Evolutionary conservation across 441 rosid species (phyloP).

Genomic region (Croton setiger): DNA sequence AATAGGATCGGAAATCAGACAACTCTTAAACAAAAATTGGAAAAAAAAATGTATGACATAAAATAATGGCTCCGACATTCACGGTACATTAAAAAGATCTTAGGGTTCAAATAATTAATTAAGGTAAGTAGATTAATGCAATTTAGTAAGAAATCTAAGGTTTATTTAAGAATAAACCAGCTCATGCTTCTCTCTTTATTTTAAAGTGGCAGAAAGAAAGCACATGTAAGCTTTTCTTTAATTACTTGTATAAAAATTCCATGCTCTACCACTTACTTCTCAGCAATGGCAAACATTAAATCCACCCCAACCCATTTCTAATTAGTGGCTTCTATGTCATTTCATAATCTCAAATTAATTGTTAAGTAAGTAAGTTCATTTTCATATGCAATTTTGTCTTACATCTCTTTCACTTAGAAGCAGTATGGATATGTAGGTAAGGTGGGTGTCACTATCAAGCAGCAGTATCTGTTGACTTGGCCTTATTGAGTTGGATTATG

Average conservation of each 20-base stretch:
- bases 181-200: constrained; percentile 37
- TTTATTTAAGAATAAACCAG: constrained; percentile 31
- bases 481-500: constrained; percentile 8
- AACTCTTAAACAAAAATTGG: too few species aligned
- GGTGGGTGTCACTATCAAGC: constrained; percentile 11
- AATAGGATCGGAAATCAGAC: constrained; percentile 16
- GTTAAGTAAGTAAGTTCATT: too few species aligned
- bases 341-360: too few species aligned
- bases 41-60: too few species aligned
- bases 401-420: not conserved
- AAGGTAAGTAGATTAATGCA: constrained; percentile 10
- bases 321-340: too few species aligned
- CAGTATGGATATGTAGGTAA: not conserved
- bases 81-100: constrained; percentile 11
- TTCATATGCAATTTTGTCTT: too few species aligned
- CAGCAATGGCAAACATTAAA: not conserved
- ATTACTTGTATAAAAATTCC: constrained; percentile 10
- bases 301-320: too few species aligned
- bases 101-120: not conserved
- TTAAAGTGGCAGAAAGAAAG: constrained; percentile 29
- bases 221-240: constrained; percentile 41
- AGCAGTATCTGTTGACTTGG: constrained; percentile 21
- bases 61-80: constrained; percentile 25
- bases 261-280: not conserved
- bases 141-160: constrained; percentile 26